Base-by-base conservation (phyloP, 352 stramenopile species). In the Globisporangium takayamanum region DNA sequence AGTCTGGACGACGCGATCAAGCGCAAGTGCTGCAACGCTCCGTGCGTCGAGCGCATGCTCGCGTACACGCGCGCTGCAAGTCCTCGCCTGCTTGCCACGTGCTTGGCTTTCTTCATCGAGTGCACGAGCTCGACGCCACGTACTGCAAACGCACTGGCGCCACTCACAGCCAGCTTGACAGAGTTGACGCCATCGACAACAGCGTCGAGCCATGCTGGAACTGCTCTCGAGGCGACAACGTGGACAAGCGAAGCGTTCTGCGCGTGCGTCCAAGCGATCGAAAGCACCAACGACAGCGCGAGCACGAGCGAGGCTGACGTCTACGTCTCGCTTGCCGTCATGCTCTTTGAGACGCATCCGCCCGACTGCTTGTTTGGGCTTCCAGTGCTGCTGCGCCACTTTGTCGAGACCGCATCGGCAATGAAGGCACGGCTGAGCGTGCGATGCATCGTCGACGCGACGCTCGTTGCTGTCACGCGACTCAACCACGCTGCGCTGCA, bases 331-430 rank as follows among this genome's bases (percentile, higher is more conserved):
- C 54, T 63, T 30, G 64, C 85, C 15, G 50, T 67, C 1, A n/a
- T 14, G 26, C 50, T 89, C 15, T 88, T 89, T 49, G 59, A 69
- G 20, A 60, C 52, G 0, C 75, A 88, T 28, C 42, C 72, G 5
- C 75, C 77, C 1, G 56, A 74, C 8, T 22, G 64, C 8, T 37
- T 89, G 12, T 54, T 79, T 2, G 80, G 80, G 1, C 62, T 89
- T 1, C 52, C 73, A 5, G 70, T 68, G 18, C 54, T 78, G 10
- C 69, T 89, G 11, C 68, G 49, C 25, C 71, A 80, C 46, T 74
- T 84, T 28, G 75, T 67, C 1, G 49, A 50, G 5, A 68, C 70
- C 33, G 82, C 66, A 0, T 7, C 39, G 5, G 25, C 26, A 4
- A 68, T 89, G 41, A 72, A 63, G 20, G 50, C 60, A 0, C 46